Percentiles rank a stretch among this genome's conserved stretches.
Conservation (phyloP, 208 protist genomes). For the Trypanosoma rangeli region DNA sequence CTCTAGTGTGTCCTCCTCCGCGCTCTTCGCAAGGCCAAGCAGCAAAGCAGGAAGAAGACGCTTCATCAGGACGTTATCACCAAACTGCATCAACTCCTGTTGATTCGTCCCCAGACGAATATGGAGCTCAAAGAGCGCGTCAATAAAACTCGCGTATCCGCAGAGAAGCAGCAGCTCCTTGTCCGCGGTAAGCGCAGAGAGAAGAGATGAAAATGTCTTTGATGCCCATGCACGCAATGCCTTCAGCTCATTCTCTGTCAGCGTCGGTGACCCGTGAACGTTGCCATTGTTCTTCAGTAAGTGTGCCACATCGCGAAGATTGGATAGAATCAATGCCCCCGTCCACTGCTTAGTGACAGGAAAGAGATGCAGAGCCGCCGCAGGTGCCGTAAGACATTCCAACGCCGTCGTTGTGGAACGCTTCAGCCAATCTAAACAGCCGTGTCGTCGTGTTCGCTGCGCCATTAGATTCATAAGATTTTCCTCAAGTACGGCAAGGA, state of each 20-base stretch:
- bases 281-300: not conserved
- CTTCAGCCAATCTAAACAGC: conserved; percentile 18
- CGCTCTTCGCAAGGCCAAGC: conserved; percentile 33
- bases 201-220: conserved; percentile 24
- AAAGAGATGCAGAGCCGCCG: conserved; percentile 2
- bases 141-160: conserved; percentile 55
- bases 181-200: conserved; percentile 42
- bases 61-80: conserved; percentile 35
- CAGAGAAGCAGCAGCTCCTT: conserved; percentile 55
- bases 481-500: conserved; percentile 4
- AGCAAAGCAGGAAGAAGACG: conserved; percentile 36
- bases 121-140: conserved; percentile 46
- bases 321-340: conserved; percentile 21
- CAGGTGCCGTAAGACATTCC: conserved; percentile 6
- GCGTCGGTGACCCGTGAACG: not conserved
- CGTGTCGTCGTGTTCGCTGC: conserved; percentile 14
- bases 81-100: conserved; percentile 38
- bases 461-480: conserved; percentile 24
- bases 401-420: conserved; percentile 13
- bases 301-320: conserved; percentile 11
- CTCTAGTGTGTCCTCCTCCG: conserved; percentile 34
- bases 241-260: not conserved
- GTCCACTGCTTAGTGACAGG: conserved; percentile 28
- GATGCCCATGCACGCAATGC: conserved; percentile 10
- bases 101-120: conserved; percentile 28